Conservation (phyloP, 1,139 yeast genomes). For the Taiozyma sp. region DNA sequence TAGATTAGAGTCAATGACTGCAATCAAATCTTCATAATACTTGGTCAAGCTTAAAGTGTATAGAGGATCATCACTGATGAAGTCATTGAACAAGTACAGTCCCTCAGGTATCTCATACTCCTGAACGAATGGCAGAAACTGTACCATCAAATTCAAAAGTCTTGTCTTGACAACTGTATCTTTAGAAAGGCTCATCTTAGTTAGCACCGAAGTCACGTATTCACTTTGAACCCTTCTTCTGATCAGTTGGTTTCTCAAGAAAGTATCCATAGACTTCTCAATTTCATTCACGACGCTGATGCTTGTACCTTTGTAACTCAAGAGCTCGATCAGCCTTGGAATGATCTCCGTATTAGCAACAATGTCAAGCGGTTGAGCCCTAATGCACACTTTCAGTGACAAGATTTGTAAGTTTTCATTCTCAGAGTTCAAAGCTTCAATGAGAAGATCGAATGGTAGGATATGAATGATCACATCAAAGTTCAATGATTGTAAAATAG, state of each 20-base stretch:
- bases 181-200: conserved; percentile 13
- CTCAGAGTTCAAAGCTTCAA: conserved; percentile 26
- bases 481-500: conserved; percentile 20
- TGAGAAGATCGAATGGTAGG: conserved; percentile 26
- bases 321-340: conserved; percentile 21
- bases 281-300: conserved; percentile 26
- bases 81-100: conserved; percentile 19
- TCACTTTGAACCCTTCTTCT: conserved; percentile 26
- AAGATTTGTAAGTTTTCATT: conserved; percentile 23
- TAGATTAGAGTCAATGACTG: conserved; percentile 8
- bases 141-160: conserved; percentile 24
- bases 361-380: conserved; percentile 30
- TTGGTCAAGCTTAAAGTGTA: conserved; percentile 26
- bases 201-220: conserved; percentile 20
- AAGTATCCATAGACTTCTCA: conserved; percentile 23
- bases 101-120: conserved; percentile 23
- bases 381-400: conserved; percentile 28
- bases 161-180: conserved; percentile 24
- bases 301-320: conserved; percentile 20
- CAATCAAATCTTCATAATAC: conserved; percentile 25
- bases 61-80: conserved; percentile 23
- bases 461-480: conserved; percentile 27
- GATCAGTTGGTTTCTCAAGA: conserved; percentile 25
- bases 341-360: conserved; percentile 27
- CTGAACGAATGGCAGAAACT: conserved; percentile 19